phyloP scores from a whole-genome alignment of 805 yeast species.

The Ogataea nakhonphanomensis region DNA sequence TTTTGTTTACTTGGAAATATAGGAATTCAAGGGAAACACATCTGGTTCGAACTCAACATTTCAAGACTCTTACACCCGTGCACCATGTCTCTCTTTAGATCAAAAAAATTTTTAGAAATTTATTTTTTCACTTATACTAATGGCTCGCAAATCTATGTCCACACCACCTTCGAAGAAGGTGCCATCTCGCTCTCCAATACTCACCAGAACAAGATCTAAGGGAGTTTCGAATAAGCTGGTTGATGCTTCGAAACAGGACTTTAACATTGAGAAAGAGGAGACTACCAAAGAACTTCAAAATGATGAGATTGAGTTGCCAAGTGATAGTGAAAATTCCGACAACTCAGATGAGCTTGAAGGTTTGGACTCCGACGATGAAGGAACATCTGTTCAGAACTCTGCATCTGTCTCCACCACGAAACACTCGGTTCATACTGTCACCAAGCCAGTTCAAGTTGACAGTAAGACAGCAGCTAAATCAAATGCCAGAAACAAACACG shows the following conservation, averaged over 20 bases:
- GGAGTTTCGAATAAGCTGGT: slow-evolving; percentile 10
- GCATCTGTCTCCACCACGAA: slow-evolving; percentile 10
- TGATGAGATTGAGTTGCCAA: slow-evolving; percentile 19
- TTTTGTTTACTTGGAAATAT: too few relatives aligned
- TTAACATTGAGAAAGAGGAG: slow-evolving; percentile 3
- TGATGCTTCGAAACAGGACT: slow-evolving; percentile 4
- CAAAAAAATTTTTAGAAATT: slow-evolving; percentile 5
- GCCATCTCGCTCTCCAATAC: slow-evolving; percentile 24
- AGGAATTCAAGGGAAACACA: background rate
- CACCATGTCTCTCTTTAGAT: slow-evolving; percentile 4
- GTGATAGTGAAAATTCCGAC: slow-evolving; percentile 15
- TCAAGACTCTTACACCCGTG: slow-evolving; percentile 4
- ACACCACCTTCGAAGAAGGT: slow-evolving; percentile 16
- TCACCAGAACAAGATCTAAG: slow-evolving; percentile 21
- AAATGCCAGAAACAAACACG: slow-evolving; percentile 37
- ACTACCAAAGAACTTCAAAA: slow-evolving; percentile 13
- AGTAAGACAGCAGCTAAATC: slow-evolving; percentile 5
- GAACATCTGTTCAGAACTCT: slow-evolving; percentile 1
- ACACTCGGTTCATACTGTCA: slow-evolving; percentile 24
- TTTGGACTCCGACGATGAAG: slow-evolving; percentile 16
- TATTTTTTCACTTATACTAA: slow-evolving; percentile 1
- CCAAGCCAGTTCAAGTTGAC: slow-evolving; percentile 17
- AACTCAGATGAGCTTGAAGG: slow-evolving; percentile 19
- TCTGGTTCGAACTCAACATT: background rate
- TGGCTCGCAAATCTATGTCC: slow-evolving; percentile 11